Evolutionary conservation across 2,329 filamentous ascomycete genomes (phyloP), one percentile per base, ranked within the genome.

Genomic region (Botrytis deweyae): DNA sequence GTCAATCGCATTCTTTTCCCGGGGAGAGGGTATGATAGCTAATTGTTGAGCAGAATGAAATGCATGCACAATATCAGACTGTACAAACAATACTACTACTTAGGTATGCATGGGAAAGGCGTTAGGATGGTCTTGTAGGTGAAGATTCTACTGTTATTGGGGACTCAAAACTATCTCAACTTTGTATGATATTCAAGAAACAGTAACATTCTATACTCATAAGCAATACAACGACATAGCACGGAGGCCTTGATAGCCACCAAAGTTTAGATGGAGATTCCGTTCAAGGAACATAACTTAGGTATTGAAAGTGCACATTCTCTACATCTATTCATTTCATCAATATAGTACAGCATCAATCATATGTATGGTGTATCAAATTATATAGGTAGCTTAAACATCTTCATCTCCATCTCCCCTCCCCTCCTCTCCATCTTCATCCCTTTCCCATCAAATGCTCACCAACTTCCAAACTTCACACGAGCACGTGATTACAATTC

Each of bases 61-160:
- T 33, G 38, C 46, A 25, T 44, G 22, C 64, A 55, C 44, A 14
- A 29, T 14, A 66, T 18, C 46, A 66, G 55, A 42, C 38, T 72
- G 59, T 72, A 72, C 46, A 58, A n/a, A 65, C 4, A 58, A 12
- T 25, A 67, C 33, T 38, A 40, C 36, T 42, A 49, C 36, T 6
- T 33, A 33, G 33, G 33, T 33, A n/a, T 64, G 74, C 75, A 76
- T 76, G 62, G 72, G 55, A 49, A 71, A 65, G 74, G 74, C 73
- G 72, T 77, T 74, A 65, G 72, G 63, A 40, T 8, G 55, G 9
- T 29, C 16, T 52, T 65, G 29, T 33, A 29, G 36, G 36, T 22
- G 22, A 33, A 33, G 18, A 52, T 38, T 64, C 18, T 42, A 40
- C 42, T 71, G 33, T 40, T 29, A 10, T 52, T 52, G 40, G 25